These are phyloP conservation scores for Auricularia sp. DNA, from an alignment of 768 basidiomycete species.

Conservation along the genomic window DNA sequence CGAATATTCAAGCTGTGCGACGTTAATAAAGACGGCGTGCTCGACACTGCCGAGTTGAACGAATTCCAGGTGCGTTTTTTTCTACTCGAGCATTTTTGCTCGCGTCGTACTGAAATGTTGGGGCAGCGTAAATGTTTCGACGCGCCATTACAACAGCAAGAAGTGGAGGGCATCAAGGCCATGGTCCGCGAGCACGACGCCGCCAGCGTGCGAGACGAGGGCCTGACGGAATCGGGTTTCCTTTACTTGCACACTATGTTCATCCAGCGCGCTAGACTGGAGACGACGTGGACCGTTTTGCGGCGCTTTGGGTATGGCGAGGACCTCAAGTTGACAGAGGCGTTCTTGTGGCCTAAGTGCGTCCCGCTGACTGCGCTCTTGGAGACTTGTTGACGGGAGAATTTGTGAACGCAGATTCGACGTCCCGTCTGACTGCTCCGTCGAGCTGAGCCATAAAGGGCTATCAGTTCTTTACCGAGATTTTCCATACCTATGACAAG, in stretches of 20 bases:
- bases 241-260: constrained; percentile 92
- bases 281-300: constrained; percentile 97
- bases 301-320: constrained; percentile 94
- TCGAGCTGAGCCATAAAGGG: constrained; percentile 91
- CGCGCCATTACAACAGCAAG: constrained; percentile 81
- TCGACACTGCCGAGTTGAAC: constrained; percentile 86
- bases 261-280: constrained; percentile 88
- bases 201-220: constrained; percentile 63
- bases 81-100: constrained; percentile 5
- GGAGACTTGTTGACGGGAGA: constrained; percentile 5
- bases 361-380: constrained; percentile 16
- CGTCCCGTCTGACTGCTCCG: constrained; percentile 86
- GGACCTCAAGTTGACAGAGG: constrained; percentile 79
- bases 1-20: constrained; percentile 98
- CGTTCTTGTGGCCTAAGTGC: constrained; percentile 81
- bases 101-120: constrained; percentile 18
- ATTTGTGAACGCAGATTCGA: constrained; percentile 86
- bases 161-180: constrained; percentile 92
- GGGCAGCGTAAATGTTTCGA: constrained; percentile 82
- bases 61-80: constrained; percentile 74
- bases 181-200: constrained; percentile 76
- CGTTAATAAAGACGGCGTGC: constrained; percentile 82
- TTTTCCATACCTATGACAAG: constrained; percentile 93
- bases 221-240: constrained; percentile 88
- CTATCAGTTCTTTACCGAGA: constrained; percentile 94